These are phyloP conservation scores for Blastocystis sp. DNA, from an alignment of 352 stramenopile species.

Conservation along the genomic window DNA sequence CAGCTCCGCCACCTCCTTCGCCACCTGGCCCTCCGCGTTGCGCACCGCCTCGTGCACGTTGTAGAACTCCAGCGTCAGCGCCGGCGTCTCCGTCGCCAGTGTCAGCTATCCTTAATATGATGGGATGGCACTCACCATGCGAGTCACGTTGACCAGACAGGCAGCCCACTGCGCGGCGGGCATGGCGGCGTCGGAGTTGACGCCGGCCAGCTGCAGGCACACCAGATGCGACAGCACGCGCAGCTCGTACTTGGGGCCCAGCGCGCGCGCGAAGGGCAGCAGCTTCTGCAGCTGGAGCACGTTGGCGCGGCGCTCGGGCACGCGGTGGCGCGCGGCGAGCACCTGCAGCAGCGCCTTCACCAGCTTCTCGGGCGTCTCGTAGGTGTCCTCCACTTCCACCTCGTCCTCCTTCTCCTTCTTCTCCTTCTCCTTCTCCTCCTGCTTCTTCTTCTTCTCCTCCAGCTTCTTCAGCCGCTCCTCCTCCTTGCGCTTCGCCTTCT, in stretches of 20 bases:
- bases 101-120: not conserved
- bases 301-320: not conserved
- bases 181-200: not conserved
- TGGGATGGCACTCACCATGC: not conserved
- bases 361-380: slow-evolving; percentile 52
- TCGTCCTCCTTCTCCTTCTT: slow-evolving; percentile 28
- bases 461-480: slow-evolving; percentile 14
- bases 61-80: not conserved
- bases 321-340: not conserved
- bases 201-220: not conserved
- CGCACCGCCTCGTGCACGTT: slow-evolving; percentile 19
- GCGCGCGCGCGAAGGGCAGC: slow-evolving; percentile 6
- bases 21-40: not conserved
- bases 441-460: slow-evolving; percentile 59
- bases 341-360: not conserved
- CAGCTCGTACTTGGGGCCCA: slow-evolving; percentile 50
- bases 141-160: not conserved
- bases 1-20: not conserved
- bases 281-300: not conserved
- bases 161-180: not conserved
- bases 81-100: not conserved
- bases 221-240: slow-evolving; percentile 45
- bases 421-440: slow-evolving; percentile 30
- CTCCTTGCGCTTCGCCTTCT: slow-evolving; percentile 7
- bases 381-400: slow-evolving; percentile 15